phyloP scores from a whole-genome alignment of 352 stramenopile species.

The Thraustochytrium striatum region DNA sequence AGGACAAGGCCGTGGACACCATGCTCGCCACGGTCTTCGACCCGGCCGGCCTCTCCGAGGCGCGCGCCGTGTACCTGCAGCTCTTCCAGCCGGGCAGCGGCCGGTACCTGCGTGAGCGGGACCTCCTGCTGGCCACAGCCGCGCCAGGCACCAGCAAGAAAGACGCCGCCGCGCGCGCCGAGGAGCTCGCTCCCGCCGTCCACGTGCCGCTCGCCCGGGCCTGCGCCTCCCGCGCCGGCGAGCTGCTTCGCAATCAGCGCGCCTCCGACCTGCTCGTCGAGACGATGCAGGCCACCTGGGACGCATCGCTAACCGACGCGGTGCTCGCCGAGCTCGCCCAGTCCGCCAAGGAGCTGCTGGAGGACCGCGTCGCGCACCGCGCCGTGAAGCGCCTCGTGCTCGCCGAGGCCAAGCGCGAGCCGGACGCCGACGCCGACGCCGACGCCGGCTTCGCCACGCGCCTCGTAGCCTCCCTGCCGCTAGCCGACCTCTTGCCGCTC shows the following conservation, averaged over 20 bases:
- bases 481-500: not conserved
- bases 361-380: constrained; percentile 1
- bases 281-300: constrained; percentile 10
- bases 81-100: not conserved
- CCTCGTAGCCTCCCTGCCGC: not conserved
- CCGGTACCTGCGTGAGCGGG: not conserved
- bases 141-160: constrained; percentile 38
- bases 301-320: constrained; percentile 8
- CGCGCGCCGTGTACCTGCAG: constrained; percentile 4
- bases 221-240: not conserved
- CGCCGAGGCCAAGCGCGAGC: not conserved
- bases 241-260: not conserved
- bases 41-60: not conserved
- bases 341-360: not conserved
- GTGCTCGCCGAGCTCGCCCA: not conserved
- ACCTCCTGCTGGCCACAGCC: not conserved
- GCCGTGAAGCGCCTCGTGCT: constrained; percentile 10
- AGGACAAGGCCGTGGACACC: not conserved
- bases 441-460: not conserved
- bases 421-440: not conserved
- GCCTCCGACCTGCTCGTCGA: constrained; percentile 24
- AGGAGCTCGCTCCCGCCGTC: not conserved
- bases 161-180: constrained; percentile 2
- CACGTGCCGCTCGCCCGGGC: constrained; percentile 9
- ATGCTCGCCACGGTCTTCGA: constrained; percentile 3